Evolutionary conservation across 2,329 filamentous ascomycete species (phyloP).

Genomic region (Septoria linicola): DNA sequence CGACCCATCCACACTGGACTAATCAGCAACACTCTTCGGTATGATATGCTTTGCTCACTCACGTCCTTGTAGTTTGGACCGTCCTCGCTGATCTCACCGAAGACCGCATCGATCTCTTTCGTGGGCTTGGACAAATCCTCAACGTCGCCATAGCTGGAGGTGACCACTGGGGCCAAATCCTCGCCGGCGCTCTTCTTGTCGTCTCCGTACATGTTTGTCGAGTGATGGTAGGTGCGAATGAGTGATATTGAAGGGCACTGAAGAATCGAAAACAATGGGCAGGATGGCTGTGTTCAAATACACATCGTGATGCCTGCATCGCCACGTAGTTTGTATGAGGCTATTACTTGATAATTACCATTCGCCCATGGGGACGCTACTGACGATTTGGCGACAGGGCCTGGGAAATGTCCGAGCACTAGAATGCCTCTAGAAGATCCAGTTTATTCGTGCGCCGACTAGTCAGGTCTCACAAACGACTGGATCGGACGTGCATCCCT

Average conservation of each 20-base stretch:
- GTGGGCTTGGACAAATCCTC: constrained; percentile 19
- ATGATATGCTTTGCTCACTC: background rate
- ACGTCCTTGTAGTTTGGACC: constrained; percentile 31
- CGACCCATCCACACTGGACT: constrained; percentile 41
- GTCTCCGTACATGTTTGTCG: constrained; percentile 12
- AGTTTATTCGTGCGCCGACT: constrained; percentile 4
- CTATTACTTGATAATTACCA: constrained; percentile 22
- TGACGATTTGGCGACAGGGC: constrained; percentile 9
- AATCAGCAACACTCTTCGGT: background rate
- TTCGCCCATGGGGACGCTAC: constrained; percentile 21
- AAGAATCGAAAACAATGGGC: constrained; percentile 8
- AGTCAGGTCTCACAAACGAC: constrained; percentile 12
- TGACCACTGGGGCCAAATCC: constrained; percentile 21
- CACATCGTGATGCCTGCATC: background rate
- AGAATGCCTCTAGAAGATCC: constrained; percentile 11
- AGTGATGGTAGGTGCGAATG: background rate
- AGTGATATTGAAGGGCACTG: constrained; percentile 13
- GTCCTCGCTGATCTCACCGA: constrained; percentile 22
- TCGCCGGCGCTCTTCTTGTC: constrained; percentile 23
- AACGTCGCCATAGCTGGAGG: constrained; percentile 21
- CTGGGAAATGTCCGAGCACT: constrained; percentile 1
- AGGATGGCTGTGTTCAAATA: constrained; percentile 15
- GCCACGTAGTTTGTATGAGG: constrained; percentile 4
- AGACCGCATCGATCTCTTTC: constrained; percentile 20
- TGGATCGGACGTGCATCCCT: constrained; percentile 1